Evolutionary conservation across 306 rosid genomes (phyloP).

Genomic region (Luffa acutangula): DNA sequence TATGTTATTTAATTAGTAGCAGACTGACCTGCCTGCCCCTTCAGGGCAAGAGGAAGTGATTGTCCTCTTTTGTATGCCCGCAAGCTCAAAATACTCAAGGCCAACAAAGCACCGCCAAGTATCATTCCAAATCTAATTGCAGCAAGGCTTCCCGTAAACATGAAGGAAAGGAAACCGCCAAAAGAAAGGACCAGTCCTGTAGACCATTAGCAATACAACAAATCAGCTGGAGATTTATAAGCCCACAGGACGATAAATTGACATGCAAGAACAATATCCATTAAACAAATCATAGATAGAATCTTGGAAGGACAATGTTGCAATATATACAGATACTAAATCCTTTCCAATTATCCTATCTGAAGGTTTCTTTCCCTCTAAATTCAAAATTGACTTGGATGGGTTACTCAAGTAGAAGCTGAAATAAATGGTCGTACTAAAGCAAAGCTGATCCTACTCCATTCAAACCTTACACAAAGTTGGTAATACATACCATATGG

Average conservation of each 20-base stretch:
- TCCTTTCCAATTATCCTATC: not conserved
- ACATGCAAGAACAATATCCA: not conserved
- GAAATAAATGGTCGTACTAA: not conserved
- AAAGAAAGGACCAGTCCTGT: constrained; percentile 72
- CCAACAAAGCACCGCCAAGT: constrained; percentile 67
- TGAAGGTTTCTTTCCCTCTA: not conserved
- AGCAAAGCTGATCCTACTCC: not conserved
- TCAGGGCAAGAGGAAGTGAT: constrained; percentile 44
- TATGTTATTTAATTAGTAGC: not conserved
- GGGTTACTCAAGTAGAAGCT: not conserved
- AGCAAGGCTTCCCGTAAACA: constrained; percentile 65
- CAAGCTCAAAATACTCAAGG: constrained; percentile 63
- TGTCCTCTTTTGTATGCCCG: constrained; percentile 52
- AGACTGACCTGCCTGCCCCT: constrained; percentile 78
- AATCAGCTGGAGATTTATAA: constrained; percentile 8
- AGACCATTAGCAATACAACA: constrained; percentile 17
- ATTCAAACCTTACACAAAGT: constrained; percentile 4
- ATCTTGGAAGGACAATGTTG: not conserved
- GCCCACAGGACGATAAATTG: not conserved
- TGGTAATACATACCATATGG: constrained; percentile 70
- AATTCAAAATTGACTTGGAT: not conserved
- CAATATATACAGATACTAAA: not conserved
- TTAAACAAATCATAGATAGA: not conserved
- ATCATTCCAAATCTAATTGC: constrained; percentile 91
- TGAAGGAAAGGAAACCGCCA: constrained; percentile 87